Conservation (phyloP, 495 filamentous ascomycete species). For the Usnea hakonensis region DNA sequence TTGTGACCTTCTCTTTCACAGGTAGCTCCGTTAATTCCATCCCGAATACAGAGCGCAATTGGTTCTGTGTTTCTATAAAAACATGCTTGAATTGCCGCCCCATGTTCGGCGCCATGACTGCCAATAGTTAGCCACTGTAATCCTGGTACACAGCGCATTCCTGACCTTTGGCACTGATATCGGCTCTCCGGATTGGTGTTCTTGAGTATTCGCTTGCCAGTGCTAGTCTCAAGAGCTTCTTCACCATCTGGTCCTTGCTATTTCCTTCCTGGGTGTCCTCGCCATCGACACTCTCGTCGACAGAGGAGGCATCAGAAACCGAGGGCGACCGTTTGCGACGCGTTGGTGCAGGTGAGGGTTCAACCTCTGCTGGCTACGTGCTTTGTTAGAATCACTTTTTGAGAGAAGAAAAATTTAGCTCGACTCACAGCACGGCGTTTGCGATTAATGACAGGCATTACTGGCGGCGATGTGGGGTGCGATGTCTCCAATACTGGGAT, state of each 20-base stretch:
- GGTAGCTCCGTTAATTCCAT: constrained; percentile 85
- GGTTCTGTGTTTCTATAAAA: constrained; percentile 59
- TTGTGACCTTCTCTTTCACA: constrained; percentile 64
- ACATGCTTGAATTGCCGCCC: constrained; percentile 57
- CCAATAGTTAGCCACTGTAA: neutral
- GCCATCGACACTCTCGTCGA: constrained; percentile 16
- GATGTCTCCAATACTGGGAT: neutral
- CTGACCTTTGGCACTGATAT: constrained; percentile 67
- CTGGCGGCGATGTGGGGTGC: neutral
- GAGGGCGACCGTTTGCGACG: constrained; percentile 22
- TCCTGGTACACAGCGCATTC: constrained; percentile 15
- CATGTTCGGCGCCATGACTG: constrained; percentile 35
- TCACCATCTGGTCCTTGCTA: constrained; percentile 39
- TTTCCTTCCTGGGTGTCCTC: constrained; percentile 15
- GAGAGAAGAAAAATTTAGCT: neutral
- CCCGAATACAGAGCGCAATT: constrained; percentile 61
- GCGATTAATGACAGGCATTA: constrained; percentile 19
- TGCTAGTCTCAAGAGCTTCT: constrained; percentile 86
- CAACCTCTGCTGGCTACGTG: constrained; percentile 21
- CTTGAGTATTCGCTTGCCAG: constrained; percentile 83
- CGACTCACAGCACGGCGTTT: constrained; percentile 19
- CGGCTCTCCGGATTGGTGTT: constrained; percentile 63
- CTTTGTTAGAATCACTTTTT: neutral
- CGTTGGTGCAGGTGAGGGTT: constrained; percentile 21
- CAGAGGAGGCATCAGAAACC: constrained; percentile 17